Evolutionary conservation across 345 rosid species (phyloP).

Genomic region (Gossypium ekmanianum): DNA sequence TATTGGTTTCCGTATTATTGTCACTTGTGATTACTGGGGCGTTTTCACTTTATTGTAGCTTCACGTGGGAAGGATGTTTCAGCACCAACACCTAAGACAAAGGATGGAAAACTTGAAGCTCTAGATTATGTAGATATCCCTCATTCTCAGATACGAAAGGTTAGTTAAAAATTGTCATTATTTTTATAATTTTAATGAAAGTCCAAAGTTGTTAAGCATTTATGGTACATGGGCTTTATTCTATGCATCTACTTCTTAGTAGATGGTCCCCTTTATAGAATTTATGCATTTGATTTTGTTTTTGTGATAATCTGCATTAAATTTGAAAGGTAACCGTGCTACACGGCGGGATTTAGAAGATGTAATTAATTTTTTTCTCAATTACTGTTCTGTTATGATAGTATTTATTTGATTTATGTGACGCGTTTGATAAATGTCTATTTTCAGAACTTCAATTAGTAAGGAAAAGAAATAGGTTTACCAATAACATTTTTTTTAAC

Average conservation of each 20-base stretch:
- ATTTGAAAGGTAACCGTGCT: neutral
- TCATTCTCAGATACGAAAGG: conserved; percentile 95
- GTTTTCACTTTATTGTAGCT: conserved; percentile 42
- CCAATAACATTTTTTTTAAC: neutral
- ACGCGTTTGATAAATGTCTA: neutral
- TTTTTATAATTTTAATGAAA: neutral
- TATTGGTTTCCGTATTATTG: neutral
- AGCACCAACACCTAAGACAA: conserved; percentile 45
- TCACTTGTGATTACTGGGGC: conserved; percentile 14
- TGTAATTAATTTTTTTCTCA: neutral
- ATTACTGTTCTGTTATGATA: neutral
- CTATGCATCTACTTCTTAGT: neutral
- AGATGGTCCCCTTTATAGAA: neutral
- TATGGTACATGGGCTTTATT: neutral
- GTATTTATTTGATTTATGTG: neutral
- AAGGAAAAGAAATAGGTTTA: neutral
- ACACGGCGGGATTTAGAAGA: neutral
- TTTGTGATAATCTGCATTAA: neutral
- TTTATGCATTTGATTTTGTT: neutral
- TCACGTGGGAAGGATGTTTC: conserved; percentile 64
- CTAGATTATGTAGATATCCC: conserved; percentile 89
- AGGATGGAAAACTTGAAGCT: conserved; percentile 41
- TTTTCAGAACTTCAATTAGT: neutral
- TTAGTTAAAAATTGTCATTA: conserved; percentile 9
- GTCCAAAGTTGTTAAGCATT: neutral